phyloP scores from a whole-genome alignment of 2,329 filamentous ascomycete genomes.

The Truncatella angustata region DNA sequence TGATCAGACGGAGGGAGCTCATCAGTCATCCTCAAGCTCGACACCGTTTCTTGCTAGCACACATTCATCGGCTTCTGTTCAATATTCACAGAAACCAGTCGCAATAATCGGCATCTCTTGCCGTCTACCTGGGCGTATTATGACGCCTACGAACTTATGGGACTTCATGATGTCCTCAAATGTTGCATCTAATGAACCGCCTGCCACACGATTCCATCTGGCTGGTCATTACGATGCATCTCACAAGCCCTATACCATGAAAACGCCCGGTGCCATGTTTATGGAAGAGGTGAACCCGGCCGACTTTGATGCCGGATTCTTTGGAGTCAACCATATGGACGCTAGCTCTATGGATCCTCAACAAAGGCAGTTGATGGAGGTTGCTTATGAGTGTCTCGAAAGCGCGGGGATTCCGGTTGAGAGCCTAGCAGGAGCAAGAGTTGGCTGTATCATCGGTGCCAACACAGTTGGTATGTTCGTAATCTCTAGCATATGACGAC shows the following conservation, averaged over 20 bases:
- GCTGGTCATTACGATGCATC: constrained; percentile 35
- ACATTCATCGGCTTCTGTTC: neutral
- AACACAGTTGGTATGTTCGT: too few relatives aligned
- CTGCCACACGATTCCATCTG: constrained; percentile 30
- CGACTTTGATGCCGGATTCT: constrained; percentile 34
- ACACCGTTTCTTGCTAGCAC: neutral
- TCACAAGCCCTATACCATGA: constrained; percentile 33
- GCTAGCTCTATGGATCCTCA: constrained; percentile 22
- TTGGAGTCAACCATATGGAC: constrained; percentile 16
- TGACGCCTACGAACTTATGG: constrained; percentile 34
- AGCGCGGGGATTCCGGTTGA: constrained; percentile 22
- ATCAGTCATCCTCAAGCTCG: neutral
- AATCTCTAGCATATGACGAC: too few relatives aligned
- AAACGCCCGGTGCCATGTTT: constrained; percentile 35
- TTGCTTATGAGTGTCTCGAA: constrained; percentile 26
- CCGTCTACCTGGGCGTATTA: constrained; percentile 37
- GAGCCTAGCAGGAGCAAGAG: constrained; percentile 12
- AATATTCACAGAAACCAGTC: constrained; percentile 24
- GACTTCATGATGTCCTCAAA: constrained; percentile 30
- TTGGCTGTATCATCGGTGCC: constrained; percentile 9
- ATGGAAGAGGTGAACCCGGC: constrained; percentile 31
- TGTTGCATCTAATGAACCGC: constrained; percentile 28
- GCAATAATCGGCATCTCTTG: constrained; percentile 42
- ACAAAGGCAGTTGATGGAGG: constrained; percentile 27
- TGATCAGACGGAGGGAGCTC: too few relatives aligned